phyloP scores from a whole-genome alignment of 768 basidiomycete genomes.

The Lanmaoa rubissima region DNA sequence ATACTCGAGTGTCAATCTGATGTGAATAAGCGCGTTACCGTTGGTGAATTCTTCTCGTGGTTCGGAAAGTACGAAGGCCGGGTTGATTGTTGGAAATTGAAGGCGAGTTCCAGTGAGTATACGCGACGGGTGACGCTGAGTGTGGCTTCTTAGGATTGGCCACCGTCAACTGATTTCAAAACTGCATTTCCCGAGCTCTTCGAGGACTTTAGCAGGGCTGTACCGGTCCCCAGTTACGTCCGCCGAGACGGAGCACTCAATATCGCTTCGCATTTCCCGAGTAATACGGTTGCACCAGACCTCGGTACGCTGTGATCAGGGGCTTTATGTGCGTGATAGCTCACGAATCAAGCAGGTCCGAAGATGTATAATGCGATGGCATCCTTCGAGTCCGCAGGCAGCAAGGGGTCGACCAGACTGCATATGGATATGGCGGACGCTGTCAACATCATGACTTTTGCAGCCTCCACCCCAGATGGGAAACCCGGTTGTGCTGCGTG shows the following conservation, averaged over 20 bases:
- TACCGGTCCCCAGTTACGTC: constrained; percentile 90
- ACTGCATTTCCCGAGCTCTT: constrained; percentile 80
- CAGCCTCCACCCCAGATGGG: constrained; percentile 55
- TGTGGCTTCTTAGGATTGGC: constrained; percentile 73
- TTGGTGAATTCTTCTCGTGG: constrained; percentile 74
- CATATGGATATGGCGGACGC: constrained; percentile 97
- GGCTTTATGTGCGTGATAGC: background rate
- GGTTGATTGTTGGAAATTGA: constrained; percentile 68
- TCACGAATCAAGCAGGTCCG: constrained; percentile 53
- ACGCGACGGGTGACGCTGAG: constrained; percentile 3
- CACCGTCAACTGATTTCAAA: constrained; percentile 82
- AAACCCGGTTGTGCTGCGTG: constrained; percentile 80
- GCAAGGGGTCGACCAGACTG: constrained; percentile 81
- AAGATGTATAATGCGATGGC: constrained; percentile 95
- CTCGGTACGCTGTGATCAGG: constrained; percentile 49
- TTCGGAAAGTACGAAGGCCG: constrained; percentile 70
- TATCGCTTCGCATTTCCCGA: constrained; percentile 85
- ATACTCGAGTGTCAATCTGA: constrained; percentile 86
- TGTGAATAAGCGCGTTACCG: constrained; percentile 55
- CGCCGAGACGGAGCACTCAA: constrained; percentile 87
- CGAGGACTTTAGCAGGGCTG: constrained; percentile 76
- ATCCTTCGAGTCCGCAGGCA: constrained; percentile 60
- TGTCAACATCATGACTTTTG: constrained; percentile 85
- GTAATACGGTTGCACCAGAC: constrained; percentile 75
- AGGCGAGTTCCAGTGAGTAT: constrained; percentile 43